phyloP scores from a whole-genome alignment of 2,329 filamentous ascomycete species.

The Sporothrix schenckii region DNA sequence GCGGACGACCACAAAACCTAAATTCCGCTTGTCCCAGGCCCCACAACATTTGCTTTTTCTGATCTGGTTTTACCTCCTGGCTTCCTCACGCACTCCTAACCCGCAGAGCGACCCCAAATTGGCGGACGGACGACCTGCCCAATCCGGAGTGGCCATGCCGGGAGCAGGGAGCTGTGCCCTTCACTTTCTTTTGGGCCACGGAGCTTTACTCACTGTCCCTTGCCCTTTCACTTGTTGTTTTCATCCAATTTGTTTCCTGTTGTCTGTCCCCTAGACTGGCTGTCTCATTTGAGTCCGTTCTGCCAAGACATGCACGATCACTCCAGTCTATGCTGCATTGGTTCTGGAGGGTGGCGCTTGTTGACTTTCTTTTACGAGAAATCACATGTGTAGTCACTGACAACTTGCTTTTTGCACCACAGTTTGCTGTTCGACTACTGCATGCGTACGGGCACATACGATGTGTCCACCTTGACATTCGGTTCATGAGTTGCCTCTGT shows the following conservation, averaged over 20 bases:
- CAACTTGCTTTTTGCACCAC: not conserved
- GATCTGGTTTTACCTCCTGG: not conserved
- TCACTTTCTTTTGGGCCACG: not conserved
- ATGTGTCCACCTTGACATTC: not conserved
- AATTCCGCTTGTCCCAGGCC: not conserved
- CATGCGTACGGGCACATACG: not conserved
- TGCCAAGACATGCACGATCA: not conserved
- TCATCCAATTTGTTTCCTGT: not conserved
- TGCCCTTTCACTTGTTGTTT: not conserved
- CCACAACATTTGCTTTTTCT: conserved; percentile 9
- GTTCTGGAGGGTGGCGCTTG: conserved; percentile 3
- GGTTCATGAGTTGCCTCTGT: not conserved
- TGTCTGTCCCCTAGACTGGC: not conserved
- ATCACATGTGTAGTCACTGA: conserved; percentile 1
- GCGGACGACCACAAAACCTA: not conserved
- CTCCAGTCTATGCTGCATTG: not conserved
- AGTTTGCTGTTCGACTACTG: not conserved
- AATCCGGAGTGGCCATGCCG: conserved; percentile 11
- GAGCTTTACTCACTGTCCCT: too few relatives aligned
- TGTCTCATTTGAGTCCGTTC: not conserved
- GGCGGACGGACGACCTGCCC: conserved; percentile 24
- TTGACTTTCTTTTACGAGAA: conserved; percentile 14
- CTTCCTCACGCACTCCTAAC: conserved; percentile 2
- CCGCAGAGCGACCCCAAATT: conserved; percentile 13
- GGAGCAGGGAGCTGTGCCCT: not conserved